Evolutionary conservation across 192 early-diverging fungal genomes (phyloP), one percentile per base, ranked within the genome.

Genomic region (Phycomyces blakesleeanus): DNA sequence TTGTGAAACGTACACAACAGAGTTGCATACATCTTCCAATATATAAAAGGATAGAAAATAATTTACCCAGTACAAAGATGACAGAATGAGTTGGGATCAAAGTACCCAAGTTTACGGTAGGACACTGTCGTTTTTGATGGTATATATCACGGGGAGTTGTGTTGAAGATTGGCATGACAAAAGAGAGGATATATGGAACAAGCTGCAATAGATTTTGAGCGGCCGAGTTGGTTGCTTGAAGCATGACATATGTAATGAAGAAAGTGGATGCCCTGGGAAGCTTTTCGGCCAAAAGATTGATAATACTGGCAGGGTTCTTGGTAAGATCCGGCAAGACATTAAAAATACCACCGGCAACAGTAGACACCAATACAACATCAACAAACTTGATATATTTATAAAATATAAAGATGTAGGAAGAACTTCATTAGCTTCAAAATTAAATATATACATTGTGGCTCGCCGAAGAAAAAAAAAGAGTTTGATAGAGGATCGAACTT

Each of bases 171-270:
- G 73, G 74, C 44, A 76, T 65, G 0, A 89, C n/a, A 18, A 82
- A 85, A 39, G 87, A 79, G 37, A 91, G 24, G 8, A 93, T 65
- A 25, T 93, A 75, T 0, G 81, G 83, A 5, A 71, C 80, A 12
- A 90, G 64, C 67, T 93, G 93, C 15, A 90, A 44, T 2, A 94
- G 61, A 62, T 90, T 85, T 18, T 81, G 66, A 1, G 87, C 80
- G 1, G 91, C 81, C 34, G 84, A 80, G 5, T 84, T 73, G 41
- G 92, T 77, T 3, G 85, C 77, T n/a, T 82, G 81, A 21, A 96
- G 78, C 68, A 94, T 70, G 25, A 94, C 82, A 71, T 91, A 96
- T 25, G 91, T 91, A 38, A 93, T 81, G 58, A 94, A 94, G 73
- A 90, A 93, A 55, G 83, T 87, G 1, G 91, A 87, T 1, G 87